Conservation (phyloP, 805 yeast genomes). For the Schwanniomyces sp. region DNA sequence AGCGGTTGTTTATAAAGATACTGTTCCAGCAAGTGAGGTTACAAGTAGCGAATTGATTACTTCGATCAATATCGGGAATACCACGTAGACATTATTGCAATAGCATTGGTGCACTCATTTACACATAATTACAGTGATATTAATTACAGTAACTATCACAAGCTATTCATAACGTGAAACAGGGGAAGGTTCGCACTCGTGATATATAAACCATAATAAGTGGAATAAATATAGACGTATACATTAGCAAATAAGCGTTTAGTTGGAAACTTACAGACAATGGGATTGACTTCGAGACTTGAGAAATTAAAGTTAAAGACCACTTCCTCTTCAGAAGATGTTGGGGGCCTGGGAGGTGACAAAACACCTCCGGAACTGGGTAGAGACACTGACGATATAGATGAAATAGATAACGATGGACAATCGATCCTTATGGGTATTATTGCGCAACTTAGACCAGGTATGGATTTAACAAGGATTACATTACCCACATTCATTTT, state of each 20-base stretch:
- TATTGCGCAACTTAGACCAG: constrained; percentile 89
- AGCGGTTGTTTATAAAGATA: not conserved
- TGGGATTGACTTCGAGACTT: constrained; percentile 29
- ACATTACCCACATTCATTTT: constrained; percentile 94
- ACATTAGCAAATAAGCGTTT: too few species aligned
- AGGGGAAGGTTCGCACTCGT: not conserved
- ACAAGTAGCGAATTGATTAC: too few species aligned
- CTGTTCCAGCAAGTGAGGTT: too few species aligned
- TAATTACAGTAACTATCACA: not conserved
- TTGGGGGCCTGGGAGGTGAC: not conserved
- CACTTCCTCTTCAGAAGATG: not conserved
- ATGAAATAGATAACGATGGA: constrained; percentile 88
- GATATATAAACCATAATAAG: not conserved
- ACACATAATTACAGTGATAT: too few species aligned
- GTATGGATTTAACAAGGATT: constrained; percentile 84
- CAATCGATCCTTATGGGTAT: constrained; percentile 85
- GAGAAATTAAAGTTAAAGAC: constrained; percentile 23
- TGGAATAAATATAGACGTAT: too few species aligned
- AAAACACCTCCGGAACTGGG: not conserved
- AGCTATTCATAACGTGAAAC: not conserved
- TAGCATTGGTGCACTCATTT: too few species aligned
- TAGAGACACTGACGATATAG: constrained; percentile 64
- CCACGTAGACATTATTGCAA: not conserved
- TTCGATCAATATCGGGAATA: too few species aligned
- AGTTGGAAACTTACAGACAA: constrained; percentile 2